A percentile compares a stretch with the other conserved stretches of the same genome.
phyloP scores from a whole-genome alignment of 331 rosid genomes.

The Ulmus americana region DNA sequence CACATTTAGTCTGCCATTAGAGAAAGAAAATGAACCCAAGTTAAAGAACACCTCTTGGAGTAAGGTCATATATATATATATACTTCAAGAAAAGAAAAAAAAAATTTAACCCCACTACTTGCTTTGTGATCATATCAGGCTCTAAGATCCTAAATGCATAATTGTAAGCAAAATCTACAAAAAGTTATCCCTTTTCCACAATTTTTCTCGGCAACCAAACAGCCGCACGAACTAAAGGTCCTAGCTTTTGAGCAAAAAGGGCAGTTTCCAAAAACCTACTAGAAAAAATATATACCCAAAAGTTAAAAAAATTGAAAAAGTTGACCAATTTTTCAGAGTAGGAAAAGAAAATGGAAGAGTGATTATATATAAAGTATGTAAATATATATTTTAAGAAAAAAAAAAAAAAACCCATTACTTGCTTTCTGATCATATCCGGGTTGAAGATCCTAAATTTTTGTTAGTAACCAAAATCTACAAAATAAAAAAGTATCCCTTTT shows the following conservation, averaged over 20 bases:
- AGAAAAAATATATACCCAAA: background rate
- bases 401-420: background rate
- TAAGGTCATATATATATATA: background rate
- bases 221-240: too few relatives aligned
- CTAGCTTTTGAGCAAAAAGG: too few relatives aligned
- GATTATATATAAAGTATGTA: too few relatives aligned
- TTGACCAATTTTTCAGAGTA: background rate
- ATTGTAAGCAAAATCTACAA: too few relatives aligned
- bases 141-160: too few relatives aligned
- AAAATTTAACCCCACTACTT: too few relatives aligned
- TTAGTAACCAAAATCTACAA: background rate
- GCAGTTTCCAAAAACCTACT: background rate
- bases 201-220: too few relatives aligned
- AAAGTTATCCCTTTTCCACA: too few relatives aligned
- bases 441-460: background rate
- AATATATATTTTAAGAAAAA: too few relatives aligned
- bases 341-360: background rate
- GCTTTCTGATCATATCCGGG: background rate
- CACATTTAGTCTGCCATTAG: slow-evolving; percentile 26
- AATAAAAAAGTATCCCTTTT: background rate
- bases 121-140: too few relatives aligned
- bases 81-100: too few relatives aligned
- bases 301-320: background rate
- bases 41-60: slow-evolving; percentile 1
- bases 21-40: background rate